Evolutionary conservation across 768 basidiomycete genomes (phyloP).

Genomic region (Lentinula sp.): DNA sequence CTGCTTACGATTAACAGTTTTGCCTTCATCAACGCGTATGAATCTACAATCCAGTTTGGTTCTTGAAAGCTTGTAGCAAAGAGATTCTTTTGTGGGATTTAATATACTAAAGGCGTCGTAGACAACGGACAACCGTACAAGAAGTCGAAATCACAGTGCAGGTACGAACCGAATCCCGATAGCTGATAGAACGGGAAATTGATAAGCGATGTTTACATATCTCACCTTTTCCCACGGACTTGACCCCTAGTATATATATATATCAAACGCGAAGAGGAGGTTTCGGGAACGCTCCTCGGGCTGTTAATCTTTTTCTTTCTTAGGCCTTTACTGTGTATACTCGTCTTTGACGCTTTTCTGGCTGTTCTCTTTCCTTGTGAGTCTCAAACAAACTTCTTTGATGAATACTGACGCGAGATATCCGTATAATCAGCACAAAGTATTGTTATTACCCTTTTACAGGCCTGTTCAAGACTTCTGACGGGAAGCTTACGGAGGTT

Average conservation of each 20-base stretch:
- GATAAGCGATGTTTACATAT: background rate
- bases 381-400: background rate
- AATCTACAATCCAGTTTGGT: too few relatives aligned
- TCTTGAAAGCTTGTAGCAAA: too few relatives aligned
- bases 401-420: background rate
- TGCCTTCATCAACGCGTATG: background rate
- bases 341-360: background rate
- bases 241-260: background rate
- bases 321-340: background rate
- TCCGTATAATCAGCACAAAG: background rate
- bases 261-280: background rate
- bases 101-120: too few relatives aligned
- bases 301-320: background rate
- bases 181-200: background rate
- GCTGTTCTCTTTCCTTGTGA: background rate
- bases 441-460: background rate
- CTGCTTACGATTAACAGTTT: background rate
- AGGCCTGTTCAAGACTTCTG: background rate
- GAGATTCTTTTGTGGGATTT: too few relatives aligned
- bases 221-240: background rate
- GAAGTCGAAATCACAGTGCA: background rate
- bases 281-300: background rate
- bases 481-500: background rate
- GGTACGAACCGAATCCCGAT: too few relatives aligned
- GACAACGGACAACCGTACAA: too few relatives aligned